Base-by-base conservation (phyloP, 2,329 filamentous ascomycete genomes). In the Trichoderma sp. region DNA sequence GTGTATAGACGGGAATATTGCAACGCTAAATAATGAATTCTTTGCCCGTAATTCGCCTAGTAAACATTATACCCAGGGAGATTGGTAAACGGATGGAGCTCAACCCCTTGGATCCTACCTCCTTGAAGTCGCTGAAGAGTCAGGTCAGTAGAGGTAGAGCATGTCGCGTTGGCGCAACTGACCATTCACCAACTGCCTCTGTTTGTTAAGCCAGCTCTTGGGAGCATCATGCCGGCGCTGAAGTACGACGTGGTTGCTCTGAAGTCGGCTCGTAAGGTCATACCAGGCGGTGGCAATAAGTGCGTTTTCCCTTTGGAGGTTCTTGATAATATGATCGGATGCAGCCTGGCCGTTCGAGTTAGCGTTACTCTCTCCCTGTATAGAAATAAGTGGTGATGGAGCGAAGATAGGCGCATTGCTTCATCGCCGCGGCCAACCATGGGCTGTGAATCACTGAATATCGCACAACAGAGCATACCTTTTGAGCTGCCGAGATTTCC, bases 281-380 rank as follows among this genome's bases (percentile, higher is more conserved):
- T 95, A 95, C 93, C 93, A 97, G 2, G 93, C 93, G n/a, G 90
- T 92, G 30, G 91, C 86, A 77, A 97, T 93, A 78, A 96, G 86
- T 51, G 87, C 87, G 80, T 93, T 94, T 81, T 97, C 93, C 76
- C 92, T 89, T 79, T 92, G 88, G 72, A 97, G 87, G 76, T 91
- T 92, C 75, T 89, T 89, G 77, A 93, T 87, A 65, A 85, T 82
- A 77, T 87, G 83, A 61, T 89, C 87, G 74, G 81, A 81, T 70
- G 85, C 83, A 57, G 85, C 85, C 85, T 89, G 76, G 9, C 11
- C 61, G 58, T 47, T 64, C 47, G 18, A 36, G 47, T 71, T 56
- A 73, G 53, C 18, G 11, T 32, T 24, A 12, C 18, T n/a, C 30
- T 18, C 47, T 21, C 21, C 30, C 9, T 34, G n/a, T 6, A 36